Conservation (phyloP, 1,139 yeast species). For the Kurtzmaniella quercitrusa region DNA sequence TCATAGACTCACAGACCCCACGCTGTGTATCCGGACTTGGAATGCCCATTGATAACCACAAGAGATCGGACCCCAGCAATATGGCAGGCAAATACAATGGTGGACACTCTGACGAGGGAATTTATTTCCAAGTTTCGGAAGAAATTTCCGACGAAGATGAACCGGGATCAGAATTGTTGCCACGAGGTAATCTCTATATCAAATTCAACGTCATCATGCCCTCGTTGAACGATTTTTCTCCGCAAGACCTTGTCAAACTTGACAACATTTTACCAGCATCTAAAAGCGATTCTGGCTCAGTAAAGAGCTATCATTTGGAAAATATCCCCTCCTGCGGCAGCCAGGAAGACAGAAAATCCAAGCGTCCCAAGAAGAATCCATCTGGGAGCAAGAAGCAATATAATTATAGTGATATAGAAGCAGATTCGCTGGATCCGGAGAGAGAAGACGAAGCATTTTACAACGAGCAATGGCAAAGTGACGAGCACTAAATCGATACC, state of each 20-base stretch:
- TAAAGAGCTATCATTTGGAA: not conserved
- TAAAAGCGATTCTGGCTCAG: not conserved
- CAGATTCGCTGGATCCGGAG: slow-evolving; percentile 13
- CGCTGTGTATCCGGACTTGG: slow-evolving; percentile 50
- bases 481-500: not conserved
- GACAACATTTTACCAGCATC: not conserved
- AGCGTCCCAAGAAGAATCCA: not conserved
- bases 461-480: slow-evolving; percentile 17
- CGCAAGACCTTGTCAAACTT: slow-evolving; percentile 16
- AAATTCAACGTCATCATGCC: slow-evolving; percentile 40
- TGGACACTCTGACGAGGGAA: not conserved
- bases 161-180: slow-evolving; percentile 16
- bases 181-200: slow-evolving; percentile 38
- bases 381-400: slow-evolving; percentile 11
- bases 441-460: slow-evolving; percentile 22
- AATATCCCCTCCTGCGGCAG: slow-evolving; percentile 22
- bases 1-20: slow-evolving; percentile 41
- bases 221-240: slow-evolving; percentile 21
- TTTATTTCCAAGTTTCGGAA: slow-evolving; percentile 14
- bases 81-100: too few relatives aligned
- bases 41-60: slow-evolving; percentile 56
- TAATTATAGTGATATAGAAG: slow-evolving; percentile 23
- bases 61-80: too few relatives aligned
- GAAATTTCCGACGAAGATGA: slow-evolving; percentile 15
- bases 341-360: not conserved